Conservation (phyloP, 1,139 yeast species). For the Yamadazyma pseudoaaseri region DNA sequence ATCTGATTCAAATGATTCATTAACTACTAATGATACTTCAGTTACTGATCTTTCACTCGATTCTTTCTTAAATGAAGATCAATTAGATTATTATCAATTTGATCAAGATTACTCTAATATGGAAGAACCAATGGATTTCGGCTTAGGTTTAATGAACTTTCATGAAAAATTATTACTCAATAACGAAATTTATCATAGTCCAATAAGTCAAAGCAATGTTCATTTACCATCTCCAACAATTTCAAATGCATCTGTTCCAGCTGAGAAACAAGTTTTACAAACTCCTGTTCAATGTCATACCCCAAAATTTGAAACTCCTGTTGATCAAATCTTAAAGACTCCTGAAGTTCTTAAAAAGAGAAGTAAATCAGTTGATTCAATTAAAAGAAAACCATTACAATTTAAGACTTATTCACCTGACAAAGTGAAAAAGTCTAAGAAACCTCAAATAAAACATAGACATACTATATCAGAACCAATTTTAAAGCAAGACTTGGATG, state of each 20-base stretch:
- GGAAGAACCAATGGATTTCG: constrained; percentile 10
- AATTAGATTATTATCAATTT: constrained; percentile 4
- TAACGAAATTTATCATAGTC: constrained; percentile 4
- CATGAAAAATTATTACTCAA: constrained; percentile 10
- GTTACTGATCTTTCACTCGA: constrained; percentile 13
- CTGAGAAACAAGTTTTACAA: not conserved
- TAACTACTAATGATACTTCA: constrained; percentile 14
- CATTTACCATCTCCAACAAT: not conserved
- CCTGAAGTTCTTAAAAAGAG: constrained; percentile 19
- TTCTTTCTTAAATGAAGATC: constrained; percentile 3
- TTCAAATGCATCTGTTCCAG: constrained; percentile 2
- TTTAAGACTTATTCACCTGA: constrained; percentile 43
- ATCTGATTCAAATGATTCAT: constrained; percentile 16
- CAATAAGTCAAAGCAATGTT: not conserved
- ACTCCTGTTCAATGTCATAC: constrained; percentile 13
- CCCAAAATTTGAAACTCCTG: constrained; percentile 16
- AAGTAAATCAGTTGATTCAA: constrained; percentile 25
- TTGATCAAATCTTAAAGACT: constrained; percentile 13
- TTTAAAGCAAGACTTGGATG: constrained; percentile 24
- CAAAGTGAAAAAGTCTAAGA: constrained; percentile 20
- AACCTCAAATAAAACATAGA: constrained; percentile 19
- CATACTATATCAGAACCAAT: constrained; percentile 25
- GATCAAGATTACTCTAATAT: constrained; percentile 1
- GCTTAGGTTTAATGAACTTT: constrained; percentile 12
- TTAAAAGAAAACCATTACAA: constrained; percentile 32